Evolutionary conservation across 1,139 yeast genomes (phyloP).

Genomic region (Geotrichum carabidarum): DNA sequence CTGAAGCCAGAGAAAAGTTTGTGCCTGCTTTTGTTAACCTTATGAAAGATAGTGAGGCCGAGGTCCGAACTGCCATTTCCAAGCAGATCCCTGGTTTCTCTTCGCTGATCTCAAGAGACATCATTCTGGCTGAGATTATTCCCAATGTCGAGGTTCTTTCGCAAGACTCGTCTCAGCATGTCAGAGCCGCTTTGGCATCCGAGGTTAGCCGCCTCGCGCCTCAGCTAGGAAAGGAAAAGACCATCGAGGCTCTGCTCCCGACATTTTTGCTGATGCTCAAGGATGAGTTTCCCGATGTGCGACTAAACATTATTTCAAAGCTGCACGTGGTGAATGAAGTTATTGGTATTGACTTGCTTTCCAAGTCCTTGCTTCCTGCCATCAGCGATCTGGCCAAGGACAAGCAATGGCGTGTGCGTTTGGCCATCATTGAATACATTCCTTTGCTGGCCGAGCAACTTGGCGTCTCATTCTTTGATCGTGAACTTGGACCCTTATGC

Average conservation of each 20-base stretch:
- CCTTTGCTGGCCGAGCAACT: conserved; percentile 94
- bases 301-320: conserved; percentile 88
- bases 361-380: conserved; percentile 89
- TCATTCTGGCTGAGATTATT: conserved; percentile 63
- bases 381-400: conserved; percentile 95
- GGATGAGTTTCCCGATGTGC: conserved; percentile 95
- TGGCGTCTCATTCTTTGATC: conserved; percentile 89
- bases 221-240: conserved; percentile 74
- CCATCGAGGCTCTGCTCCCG: conserved; percentile 79
- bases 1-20: conserved; percentile 51
- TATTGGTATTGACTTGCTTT: conserved; percentile 81
- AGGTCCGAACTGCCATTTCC: conserved; percentile 90
- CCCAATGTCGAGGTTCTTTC: conserved; percentile 82
- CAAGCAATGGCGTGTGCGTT: conserved; percentile 94
- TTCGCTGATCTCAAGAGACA: conserved; percentile 38
- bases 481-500: conserved; percentile 83
- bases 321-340: conserved; percentile 89
- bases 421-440: conserved; percentile 94
- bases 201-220: conserved; percentile 87
- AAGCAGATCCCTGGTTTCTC: conserved; percentile 85
- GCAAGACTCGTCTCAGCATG: conserved; percentile 88
- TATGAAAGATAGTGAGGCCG: conserved; percentile 92
- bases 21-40: conserved; percentile 67
- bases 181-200: conserved; percentile 85
- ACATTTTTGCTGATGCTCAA: conserved; percentile 88